Percentiles rank a stretch among this genome's conserved stretches.
Evolutionary conservation across 2,329 filamentous ascomycete genomes (phyloP).

Genomic region (Aspergillus latus): DNA sequence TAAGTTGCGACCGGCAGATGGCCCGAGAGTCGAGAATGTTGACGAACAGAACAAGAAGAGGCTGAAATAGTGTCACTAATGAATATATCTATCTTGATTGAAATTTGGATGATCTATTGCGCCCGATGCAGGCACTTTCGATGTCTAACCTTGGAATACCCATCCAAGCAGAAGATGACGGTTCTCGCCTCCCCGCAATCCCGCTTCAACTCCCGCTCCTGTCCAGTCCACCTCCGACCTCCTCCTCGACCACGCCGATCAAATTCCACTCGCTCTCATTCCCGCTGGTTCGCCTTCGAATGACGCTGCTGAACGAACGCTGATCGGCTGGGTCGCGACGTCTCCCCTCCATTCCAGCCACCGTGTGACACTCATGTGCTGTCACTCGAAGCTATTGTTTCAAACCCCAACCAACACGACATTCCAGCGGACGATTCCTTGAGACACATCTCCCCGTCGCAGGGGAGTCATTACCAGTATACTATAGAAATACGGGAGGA

Average conservation of each 20-base stretch:
- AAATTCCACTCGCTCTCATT: conserved; percentile 18
- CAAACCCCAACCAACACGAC: conserved; percentile 20
- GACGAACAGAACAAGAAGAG: neutral
- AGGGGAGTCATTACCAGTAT: neutral
- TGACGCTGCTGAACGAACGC: conserved; percentile 2
- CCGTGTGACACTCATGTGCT: conserved; percentile 26
- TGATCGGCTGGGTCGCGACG: neutral
- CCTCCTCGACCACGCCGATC: conserved; percentile 1
- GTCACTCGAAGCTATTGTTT: conserved; percentile 23
- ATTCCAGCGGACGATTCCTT: conserved; percentile 19
- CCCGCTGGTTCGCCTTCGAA: conserved; percentile 13
- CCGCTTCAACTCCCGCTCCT: neutral
- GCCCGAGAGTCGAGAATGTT: conserved; percentile 1
- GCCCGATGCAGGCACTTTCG: neutral
- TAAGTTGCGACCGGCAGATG: conserved; percentile 5
- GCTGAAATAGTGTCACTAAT: neutral
- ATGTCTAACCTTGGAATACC: neutral
- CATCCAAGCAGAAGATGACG: neutral
- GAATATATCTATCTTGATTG: neutral
- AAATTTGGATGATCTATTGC: neutral
- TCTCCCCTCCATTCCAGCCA: conserved; percentile 15
- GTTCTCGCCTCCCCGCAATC: conserved; percentile 9
- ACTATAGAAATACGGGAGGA: neutral
- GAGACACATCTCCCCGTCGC: conserved; percentile 5
- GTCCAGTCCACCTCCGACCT: conserved; percentile 6